A percentile compares a stretch with the other conserved stretches of the same genome.
phyloP scores from a whole-genome alignment of 1,139 yeast species.

The Sugiyamaella castrensis region DNA sequence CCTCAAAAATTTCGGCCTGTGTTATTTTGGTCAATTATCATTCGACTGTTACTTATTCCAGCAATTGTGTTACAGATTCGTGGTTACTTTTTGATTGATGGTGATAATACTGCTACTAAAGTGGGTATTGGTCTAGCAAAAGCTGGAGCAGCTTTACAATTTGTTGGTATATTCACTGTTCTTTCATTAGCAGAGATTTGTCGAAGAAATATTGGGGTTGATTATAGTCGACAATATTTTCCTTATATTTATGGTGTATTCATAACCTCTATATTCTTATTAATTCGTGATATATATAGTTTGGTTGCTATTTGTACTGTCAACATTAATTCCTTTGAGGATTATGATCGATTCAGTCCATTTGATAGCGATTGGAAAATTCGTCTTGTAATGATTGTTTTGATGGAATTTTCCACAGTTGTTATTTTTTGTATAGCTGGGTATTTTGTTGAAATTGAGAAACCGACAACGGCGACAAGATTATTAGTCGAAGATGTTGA shows the following conservation, averaged over 20 bases:
- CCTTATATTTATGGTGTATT: neutral
- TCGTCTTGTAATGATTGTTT: constrained; percentile 17
- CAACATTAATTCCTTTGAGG: no score
- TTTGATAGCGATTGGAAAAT: constrained; percentile 19
- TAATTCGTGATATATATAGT: no score
- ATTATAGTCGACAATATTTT: neutral
- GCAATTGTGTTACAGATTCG: constrained; percentile 5
- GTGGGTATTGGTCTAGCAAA: no score
- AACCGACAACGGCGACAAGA: no score
- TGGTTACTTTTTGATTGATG: constrained; percentile 3
- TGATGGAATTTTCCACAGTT: constrained; percentile 17
- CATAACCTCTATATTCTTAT: no score
- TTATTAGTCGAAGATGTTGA: no score
- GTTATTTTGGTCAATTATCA: neutral
- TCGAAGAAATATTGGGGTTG: no score
- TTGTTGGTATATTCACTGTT: neutral
- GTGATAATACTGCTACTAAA: neutral
- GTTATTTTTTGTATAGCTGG: constrained; percentile 10
- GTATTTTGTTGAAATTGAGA: neutral
- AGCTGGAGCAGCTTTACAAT: neutral
- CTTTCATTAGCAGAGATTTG: no score
- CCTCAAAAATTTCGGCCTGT: neutral
- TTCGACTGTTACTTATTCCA: neutral
- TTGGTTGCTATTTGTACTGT: no score
- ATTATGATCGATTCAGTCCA: no score